These are phyloP conservation scores for Blastobotrys capitulatus DNA, from an alignment of 1,139 yeast genomes.

Conservation along the genomic window DNA sequence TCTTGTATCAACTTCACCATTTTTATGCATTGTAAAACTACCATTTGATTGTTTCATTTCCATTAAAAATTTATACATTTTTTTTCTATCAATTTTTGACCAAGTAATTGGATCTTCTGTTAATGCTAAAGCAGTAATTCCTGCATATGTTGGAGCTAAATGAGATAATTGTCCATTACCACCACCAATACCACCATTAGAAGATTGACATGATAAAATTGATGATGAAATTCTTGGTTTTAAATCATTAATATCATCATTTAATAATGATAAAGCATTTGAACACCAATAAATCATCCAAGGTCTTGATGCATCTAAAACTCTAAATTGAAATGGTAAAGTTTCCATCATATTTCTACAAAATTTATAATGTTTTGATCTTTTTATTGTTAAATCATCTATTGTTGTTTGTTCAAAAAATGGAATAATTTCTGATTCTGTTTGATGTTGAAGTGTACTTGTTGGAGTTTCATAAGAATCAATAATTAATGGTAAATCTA, in stretches of 20 bases:
- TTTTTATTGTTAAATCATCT: constrained; percentile 20
- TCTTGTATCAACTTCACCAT: constrained; percentile 84
- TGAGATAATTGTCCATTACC: constrained; percentile 80
- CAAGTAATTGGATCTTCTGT: constrained; percentile 45
- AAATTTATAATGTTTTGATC: constrained; percentile 38
- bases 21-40: constrained; percentile 62
- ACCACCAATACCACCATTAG: constrained; percentile 75
- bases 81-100: constrained; percentile 41
- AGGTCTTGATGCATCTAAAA: constrained; percentile 80
- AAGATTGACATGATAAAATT: constrained; percentile 30
- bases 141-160: constrained; percentile 81
- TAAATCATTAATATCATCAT: constrained; percentile 24
- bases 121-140: constrained; percentile 55
- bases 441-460: constrained; percentile 5
- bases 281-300: constrained; percentile 88
- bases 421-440: constrained; percentile 5
- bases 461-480: constrained; percentile 4
- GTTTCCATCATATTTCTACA: constrained; percentile 39
- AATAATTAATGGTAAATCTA: constrained; percentile 1
- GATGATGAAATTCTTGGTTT: constrained; percentile 29
- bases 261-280: constrained; percentile 48
- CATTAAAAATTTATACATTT: constrained; percentile 60
- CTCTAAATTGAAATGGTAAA: constrained; percentile 45
- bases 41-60: constrained; percentile 64
- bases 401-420: constrained; percentile 3